phyloP scores from a whole-genome alignment of 805 yeast species.

The Maudiozyma bulderi region DNA sequence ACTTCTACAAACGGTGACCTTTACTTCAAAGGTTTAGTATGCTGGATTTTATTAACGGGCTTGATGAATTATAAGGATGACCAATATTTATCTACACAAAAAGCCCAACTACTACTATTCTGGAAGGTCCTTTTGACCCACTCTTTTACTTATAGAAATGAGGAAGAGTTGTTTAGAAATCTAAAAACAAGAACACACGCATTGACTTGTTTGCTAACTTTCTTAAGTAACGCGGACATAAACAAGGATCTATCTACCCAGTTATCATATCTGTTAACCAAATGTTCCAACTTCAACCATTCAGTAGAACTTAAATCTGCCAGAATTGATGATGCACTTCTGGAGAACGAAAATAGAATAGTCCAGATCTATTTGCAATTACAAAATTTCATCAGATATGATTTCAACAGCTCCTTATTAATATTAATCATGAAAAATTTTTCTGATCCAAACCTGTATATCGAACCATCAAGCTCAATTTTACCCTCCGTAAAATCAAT shows the following conservation, averaged over 20 bases:
- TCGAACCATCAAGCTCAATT: slow-evolving; percentile 11
- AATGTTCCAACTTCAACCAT: slow-evolving; percentile 28
- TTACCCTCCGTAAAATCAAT: slow-evolving; percentile 7
- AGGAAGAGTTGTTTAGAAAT: slow-evolving; percentile 31
- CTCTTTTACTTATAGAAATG: slow-evolving; percentile 34
- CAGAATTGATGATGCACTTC: slow-evolving; percentile 24
- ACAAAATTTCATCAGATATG: slow-evolving; percentile 25
- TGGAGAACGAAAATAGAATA: slow-evolving; percentile 35
- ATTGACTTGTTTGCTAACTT: slow-evolving; percentile 46
- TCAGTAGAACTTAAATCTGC: slow-evolving; percentile 21
- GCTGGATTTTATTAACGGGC: slow-evolving; percentile 61
- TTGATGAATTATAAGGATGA: slow-evolving; percentile 50
- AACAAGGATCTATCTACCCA: slow-evolving; percentile 37
- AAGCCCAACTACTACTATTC: slow-evolving; percentile 47
- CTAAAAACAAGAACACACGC: slow-evolving; percentile 50
- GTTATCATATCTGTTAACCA: slow-evolving; percentile 41
- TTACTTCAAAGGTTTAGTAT: slow-evolving; percentile 32
- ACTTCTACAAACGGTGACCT: slow-evolving; percentile 25
- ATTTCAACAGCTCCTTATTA: slow-evolving; percentile 34
- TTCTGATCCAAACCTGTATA: slow-evolving; percentile 35
- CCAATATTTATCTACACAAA: slow-evolving; percentile 43
- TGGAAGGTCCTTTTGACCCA: slow-evolving; percentile 56
- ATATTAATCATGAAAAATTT: slow-evolving; percentile 34
- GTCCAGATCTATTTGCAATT: slow-evolving; percentile 37
- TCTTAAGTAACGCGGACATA: slow-evolving; percentile 33